Percentiles rank a stretch among this genome's conserved stretches.
phyloP scores from a whole-genome alignment of 1,284 basidiomycete species.

The Rugosomyces carneus region DNA sequence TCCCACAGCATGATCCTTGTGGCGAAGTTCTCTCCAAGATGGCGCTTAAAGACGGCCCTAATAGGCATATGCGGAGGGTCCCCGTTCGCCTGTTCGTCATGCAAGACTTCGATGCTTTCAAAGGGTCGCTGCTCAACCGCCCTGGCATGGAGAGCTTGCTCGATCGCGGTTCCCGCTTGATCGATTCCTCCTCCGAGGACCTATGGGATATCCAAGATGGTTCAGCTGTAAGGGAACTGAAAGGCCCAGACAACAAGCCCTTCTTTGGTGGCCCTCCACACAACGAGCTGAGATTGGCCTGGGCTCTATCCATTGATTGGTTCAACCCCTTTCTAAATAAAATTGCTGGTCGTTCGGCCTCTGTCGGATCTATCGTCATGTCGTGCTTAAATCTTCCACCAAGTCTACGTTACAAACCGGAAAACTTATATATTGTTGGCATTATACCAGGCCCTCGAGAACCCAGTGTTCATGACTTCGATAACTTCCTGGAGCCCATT shows the following conservation, averaged over 20 bases:
- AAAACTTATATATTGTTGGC: conserved; percentile 17
- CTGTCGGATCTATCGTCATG: conserved; percentile 11
- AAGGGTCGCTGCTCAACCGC: conserved; percentile 1
- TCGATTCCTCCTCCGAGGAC: background rate
- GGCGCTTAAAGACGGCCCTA: background rate
- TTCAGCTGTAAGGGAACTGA: background rate
- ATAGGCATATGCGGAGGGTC: background rate
- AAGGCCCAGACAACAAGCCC: background rate
- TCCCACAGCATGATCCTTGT: background rate
- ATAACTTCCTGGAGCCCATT: conserved; percentile 16
- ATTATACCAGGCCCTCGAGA: conserved; percentile 21
- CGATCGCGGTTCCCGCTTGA: background rate
- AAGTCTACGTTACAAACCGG: conserved; percentile 14
- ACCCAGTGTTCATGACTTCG: conserved; percentile 14
- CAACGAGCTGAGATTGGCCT: background rate
- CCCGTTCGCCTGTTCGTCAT: conserved; percentile 1
- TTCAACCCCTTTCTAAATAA: background rate
- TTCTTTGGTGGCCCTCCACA: background rate
- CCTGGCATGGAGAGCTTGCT: conserved; percentile 1
- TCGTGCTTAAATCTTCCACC: conserved; percentile 13
- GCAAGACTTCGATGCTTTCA: conserved; percentile 5
- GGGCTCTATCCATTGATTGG: background rate
- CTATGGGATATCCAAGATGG: conserved; percentile 1
- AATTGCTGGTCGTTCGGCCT: background rate
- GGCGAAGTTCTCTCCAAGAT: background rate